Conservation (phyloP, 1,284 basidiomycete genomes). For the Kalmanozyma brasiliensis region DNA sequence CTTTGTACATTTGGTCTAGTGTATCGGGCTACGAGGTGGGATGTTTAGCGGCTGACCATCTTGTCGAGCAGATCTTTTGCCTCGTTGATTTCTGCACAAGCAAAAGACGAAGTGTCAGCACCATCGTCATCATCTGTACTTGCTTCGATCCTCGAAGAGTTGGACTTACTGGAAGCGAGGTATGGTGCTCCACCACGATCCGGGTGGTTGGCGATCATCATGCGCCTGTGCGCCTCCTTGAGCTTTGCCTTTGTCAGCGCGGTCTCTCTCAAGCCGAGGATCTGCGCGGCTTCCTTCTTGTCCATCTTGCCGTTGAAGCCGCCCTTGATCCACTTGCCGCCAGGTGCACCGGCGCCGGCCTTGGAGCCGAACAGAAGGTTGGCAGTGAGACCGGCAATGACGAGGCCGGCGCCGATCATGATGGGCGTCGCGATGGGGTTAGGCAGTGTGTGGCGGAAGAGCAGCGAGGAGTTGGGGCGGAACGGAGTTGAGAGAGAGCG, state of each 20-base stretch:
- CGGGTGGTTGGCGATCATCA: slow-evolving; percentile 80
- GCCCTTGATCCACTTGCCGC: slow-evolving; percentile 88
- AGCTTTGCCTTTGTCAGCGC: slow-evolving; percentile 63
- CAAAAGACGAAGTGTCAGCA: background rate
- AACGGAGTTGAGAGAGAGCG: slow-evolving; percentile 47
- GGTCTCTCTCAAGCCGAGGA: slow-evolving; percentile 78
- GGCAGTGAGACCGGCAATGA: slow-evolving; percentile 59
- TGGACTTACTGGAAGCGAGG: slow-evolving; percentile 79
- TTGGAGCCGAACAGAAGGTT: slow-evolving; percentile 50
- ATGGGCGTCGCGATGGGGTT: slow-evolving; percentile 54
- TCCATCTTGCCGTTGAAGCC: slow-evolving; percentile 98
- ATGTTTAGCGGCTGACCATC: slow-evolving; percentile 52
- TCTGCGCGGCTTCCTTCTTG: slow-evolving; percentile 86
- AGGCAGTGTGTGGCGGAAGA: slow-evolving; percentile 46
- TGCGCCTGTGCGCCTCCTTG: slow-evolving; percentile 67
- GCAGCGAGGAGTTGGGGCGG: slow-evolving; percentile 31
- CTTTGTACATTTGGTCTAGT: slow-evolving; percentile 4
- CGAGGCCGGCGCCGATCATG: slow-evolving; percentile 58
- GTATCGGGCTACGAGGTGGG: background rate
- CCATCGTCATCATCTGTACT: background rate
- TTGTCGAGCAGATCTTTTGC: slow-evolving; percentile 66
- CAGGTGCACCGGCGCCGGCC: slow-evolving; percentile 70
- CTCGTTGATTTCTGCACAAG: slow-evolving; percentile 64
- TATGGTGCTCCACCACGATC: slow-evolving; percentile 95
- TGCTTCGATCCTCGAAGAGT: too few relatives aligned